Percentiles rank a stretch among this genome's conserved stretches.
phyloP scores from a whole-genome alignment of 2,329 filamentous ascomycete species.

The Hysterium pulicare region DNA sequence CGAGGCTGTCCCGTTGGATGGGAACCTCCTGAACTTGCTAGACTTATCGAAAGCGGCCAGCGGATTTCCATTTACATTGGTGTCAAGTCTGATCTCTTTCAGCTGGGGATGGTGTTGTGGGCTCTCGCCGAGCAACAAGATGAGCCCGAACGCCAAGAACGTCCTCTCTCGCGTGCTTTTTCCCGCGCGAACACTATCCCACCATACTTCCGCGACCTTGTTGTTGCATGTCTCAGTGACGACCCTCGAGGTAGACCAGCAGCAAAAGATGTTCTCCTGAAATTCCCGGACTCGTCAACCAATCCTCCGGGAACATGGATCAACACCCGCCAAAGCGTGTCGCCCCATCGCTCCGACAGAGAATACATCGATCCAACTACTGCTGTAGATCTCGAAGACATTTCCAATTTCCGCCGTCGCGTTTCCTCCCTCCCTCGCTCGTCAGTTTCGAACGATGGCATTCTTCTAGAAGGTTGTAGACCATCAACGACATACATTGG shows the following conservation, averaged over 20 bases:
- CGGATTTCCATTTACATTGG: slow-evolving; percentile 96
- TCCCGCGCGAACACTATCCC: slow-evolving; percentile 55
- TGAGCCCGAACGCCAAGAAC: slow-evolving; percentile 76
- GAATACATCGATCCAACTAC: slow-evolving; percentile 48
- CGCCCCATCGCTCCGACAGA: slow-evolving; percentile 43
- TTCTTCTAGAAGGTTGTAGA: slow-evolving; percentile 11
- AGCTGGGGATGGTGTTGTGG: slow-evolving; percentile 97
- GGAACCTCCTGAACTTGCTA: slow-evolving; percentile 90
- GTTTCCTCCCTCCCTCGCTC: slow-evolving; percentile 19
- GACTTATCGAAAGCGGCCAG: slow-evolving; percentile 82
- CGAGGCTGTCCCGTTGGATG: slow-evolving; percentile 96
- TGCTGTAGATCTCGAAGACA: slow-evolving; percentile 44
- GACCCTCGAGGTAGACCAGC: slow-evolving; percentile 69
- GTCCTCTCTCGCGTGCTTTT: slow-evolving; percentile 54
- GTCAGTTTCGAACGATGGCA: slow-evolving; percentile 28
- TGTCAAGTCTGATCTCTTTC: slow-evolving; percentile 93
- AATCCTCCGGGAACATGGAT: slow-evolving; percentile 14
- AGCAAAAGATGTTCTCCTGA: slow-evolving; percentile 64
- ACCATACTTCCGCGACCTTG: slow-evolving; percentile 71
- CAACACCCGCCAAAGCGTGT: slow-evolving; percentile 31
- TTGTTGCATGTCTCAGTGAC: slow-evolving; percentile 72
- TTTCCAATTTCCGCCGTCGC: slow-evolving; percentile 26
- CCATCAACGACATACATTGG: slow-evolving; percentile 44
- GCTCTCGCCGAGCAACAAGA: slow-evolving; percentile 82
- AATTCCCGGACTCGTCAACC: slow-evolving; percentile 26